Percentiles rank a stretch among this genome's conserved stretches.
phyloP scores from a whole-genome alignment of 2,329 filamentous ascomycete genomes.

The Venturia nashicola region DNA sequence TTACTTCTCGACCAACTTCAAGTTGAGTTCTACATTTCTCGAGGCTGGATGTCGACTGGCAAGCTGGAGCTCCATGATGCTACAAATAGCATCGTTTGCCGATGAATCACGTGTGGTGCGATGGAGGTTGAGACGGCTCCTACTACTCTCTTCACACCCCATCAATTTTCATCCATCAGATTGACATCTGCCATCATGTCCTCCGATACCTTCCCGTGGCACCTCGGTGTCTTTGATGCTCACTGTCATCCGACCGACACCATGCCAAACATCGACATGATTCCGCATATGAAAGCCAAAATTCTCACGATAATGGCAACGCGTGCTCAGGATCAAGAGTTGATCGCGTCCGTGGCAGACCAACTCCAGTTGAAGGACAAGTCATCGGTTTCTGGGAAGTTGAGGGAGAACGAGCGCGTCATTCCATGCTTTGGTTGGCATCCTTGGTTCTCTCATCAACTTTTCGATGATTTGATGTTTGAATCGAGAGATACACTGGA shows the following conservation, averaged over 20 bases:
- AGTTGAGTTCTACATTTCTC: too few species aligned
- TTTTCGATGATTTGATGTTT: slow-evolving; percentile 47
- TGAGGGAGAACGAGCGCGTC: slow-evolving; percentile 30
- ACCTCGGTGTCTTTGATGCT: slow-evolving; percentile 60
- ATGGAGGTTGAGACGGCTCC: too few species aligned
- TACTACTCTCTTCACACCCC: background rate
- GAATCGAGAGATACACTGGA: slow-evolving; percentile 20
- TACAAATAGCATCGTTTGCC: too few species aligned
- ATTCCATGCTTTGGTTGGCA: slow-evolving; percentile 78
- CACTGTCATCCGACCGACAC: slow-evolving; percentile 80
- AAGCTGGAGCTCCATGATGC: too few species aligned
- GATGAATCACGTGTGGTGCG: too few species aligned
- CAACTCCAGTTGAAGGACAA: slow-evolving; percentile 30
- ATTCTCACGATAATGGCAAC: slow-evolving; percentile 67
- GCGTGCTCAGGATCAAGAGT: slow-evolving; percentile 59
- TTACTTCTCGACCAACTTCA: too few species aligned
- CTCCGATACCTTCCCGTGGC: slow-evolving; percentile 47
- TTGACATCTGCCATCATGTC: background rate
- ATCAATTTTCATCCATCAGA: background rate
- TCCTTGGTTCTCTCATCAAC: slow-evolving; percentile 72
- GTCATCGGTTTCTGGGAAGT: slow-evolving; percentile 15
- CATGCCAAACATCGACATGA: slow-evolving; percentile 45
- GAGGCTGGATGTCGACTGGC: too few species aligned
- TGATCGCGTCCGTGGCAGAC: slow-evolving; percentile 52
- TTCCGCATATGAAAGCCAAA: slow-evolving; percentile 53